Evolutionary conservation across 2,329 filamentous ascomycete genomes (phyloP).

Genomic region (Aureobasidium subglaciale): DNA sequence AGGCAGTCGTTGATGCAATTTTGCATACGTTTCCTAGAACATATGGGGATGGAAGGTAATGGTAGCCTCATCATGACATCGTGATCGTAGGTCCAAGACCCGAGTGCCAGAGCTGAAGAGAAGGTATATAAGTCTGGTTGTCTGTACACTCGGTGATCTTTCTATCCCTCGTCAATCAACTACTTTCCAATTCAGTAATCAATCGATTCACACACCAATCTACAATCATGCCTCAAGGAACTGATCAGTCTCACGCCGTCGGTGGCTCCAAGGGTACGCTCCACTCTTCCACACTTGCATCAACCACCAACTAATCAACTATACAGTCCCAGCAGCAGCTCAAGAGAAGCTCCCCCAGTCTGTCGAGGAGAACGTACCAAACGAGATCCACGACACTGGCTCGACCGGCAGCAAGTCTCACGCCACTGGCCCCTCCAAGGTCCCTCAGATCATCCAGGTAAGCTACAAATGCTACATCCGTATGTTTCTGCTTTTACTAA

Average conservation of each 20-base stretch:
- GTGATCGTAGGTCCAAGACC: not conserved
- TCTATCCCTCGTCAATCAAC: not conserved
- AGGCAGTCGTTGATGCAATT: not conserved
- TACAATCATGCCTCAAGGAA: slow-evolving; percentile 13
- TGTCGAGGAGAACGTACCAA: slow-evolving; percentile 5
- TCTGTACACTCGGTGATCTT: not conserved
- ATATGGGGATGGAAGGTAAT: not conserved
- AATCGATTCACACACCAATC: not conserved
- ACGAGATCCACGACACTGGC: slow-evolving; percentile 7
- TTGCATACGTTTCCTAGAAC: not conserved
- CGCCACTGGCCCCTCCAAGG: slow-evolving; percentile 10
- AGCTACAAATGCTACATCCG: not conserved
- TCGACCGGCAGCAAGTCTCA: not conserved
- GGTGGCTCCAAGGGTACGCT: slow-evolving; percentile 11
- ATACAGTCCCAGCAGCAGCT: not conserved
- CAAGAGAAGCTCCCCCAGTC: not conserved
- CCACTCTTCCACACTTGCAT: not conserved
- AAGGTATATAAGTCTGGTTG: slow-evolving; percentile 6
- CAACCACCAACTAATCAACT: too few relatives aligned
- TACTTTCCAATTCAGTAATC: not conserved
- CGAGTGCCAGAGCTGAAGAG: not conserved
- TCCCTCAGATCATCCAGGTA: slow-evolving; percentile 7
- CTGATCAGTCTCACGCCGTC: slow-evolving; percentile 11
- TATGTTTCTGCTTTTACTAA: not conserved
- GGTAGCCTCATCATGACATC: slow-evolving; percentile 8